A percentile compares a stretch with the other conserved stretches of the same genome.
Conservation (phyloP, 2,329 filamentous ascomycete species). For the Sclerotinia borealis region DNA sequence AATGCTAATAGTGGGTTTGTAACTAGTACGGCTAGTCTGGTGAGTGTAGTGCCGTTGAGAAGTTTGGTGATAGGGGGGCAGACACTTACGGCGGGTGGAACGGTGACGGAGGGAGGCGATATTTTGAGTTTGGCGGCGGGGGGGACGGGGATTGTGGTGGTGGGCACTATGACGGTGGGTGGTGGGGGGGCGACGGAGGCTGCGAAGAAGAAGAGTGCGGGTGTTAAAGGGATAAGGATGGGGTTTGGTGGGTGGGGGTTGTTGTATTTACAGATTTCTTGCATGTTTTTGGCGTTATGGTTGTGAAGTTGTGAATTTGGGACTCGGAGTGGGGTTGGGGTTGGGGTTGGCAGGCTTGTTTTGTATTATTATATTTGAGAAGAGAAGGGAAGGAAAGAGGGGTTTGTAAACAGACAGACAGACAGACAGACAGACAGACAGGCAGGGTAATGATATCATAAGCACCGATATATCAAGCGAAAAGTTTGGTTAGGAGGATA, state of each 20-base stretch:
- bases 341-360: too few relatives aligned
- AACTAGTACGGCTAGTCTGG: conserved; percentile 7
- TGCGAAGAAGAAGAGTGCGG: conserved; percentile 23
- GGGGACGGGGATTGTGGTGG: conserved; percentile 22
- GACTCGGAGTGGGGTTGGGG: not conserved
- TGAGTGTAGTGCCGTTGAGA: conserved; percentile 8
- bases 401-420: not conserved
- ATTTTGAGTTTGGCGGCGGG: conserved; percentile 24
- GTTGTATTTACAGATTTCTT: conserved; percentile 5
- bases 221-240: not conserved
- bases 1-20: conserved; percentile 13
- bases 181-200: conserved; percentile 15
- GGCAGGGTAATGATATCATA: not conserved
- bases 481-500: not conserved
- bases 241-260: not conserved
- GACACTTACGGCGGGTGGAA: conserved; percentile 26
- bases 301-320: not conserved
- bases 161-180: conserved; percentile 26
- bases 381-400: too few relatives aligned
- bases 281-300: not conserved
- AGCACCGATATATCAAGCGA: not conserved
- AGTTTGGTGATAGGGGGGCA: conserved; percentile 23
- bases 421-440: not conserved
- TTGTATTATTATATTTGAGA: not conserved
- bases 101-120: conserved; percentile 27